phyloP scores from a whole-genome alignment of 352 stramenopile species.

The Phytophthora gonapodyides region DNA sequence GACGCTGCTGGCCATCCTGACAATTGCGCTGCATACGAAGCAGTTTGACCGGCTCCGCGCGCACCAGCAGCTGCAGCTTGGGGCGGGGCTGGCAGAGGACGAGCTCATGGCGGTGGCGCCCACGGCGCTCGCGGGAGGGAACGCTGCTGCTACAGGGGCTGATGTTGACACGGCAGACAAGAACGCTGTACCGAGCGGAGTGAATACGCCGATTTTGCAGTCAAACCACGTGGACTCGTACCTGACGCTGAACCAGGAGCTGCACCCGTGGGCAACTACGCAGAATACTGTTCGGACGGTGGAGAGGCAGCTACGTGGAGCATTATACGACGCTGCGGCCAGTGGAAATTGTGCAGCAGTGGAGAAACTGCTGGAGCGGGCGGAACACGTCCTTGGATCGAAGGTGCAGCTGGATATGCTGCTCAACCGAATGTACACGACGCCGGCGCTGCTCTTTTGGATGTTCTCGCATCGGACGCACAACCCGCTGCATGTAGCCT shows the following conservation, averaged over 20 bases:
- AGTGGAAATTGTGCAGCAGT: conserved; percentile 48
- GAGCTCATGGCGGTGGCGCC: conserved; percentile 37
- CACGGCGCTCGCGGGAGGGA: conserved; percentile 19
- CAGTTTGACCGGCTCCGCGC: conserved; percentile 68
- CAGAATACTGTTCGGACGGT: conserved; percentile 42
- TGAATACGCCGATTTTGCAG: conserved; percentile 43
- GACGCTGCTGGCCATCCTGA: conserved; percentile 40
- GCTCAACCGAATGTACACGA: conserved; percentile 76
- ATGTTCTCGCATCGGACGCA: conserved; percentile 69
- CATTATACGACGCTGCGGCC: conserved; percentile 55
- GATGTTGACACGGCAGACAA: conserved; percentile 10
- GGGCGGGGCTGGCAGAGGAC: conserved; percentile 55
- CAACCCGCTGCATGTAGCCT: conserved; percentile 80
- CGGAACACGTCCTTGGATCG: conserved; percentile 59
- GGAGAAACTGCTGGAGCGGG: conserved; percentile 50
- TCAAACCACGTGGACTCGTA: conserved; percentile 46
- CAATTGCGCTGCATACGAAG: conserved; percentile 60
- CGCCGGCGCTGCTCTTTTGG: conserved; percentile 57
- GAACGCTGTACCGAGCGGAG: conserved; percentile 12
- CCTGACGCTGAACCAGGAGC: conserved; percentile 46
- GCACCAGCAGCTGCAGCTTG: conserved; percentile 70
- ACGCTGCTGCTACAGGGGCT: background rate
- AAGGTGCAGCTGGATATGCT: conserved; percentile 67
- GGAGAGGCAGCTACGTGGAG: conserved; percentile 51
- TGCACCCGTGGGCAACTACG: conserved; percentile 39